Evolutionary conservation across 139 green algal species (phyloP), one percentile per base, ranked within the genome.

Genomic region (Trebouxia sp.): DNA sequence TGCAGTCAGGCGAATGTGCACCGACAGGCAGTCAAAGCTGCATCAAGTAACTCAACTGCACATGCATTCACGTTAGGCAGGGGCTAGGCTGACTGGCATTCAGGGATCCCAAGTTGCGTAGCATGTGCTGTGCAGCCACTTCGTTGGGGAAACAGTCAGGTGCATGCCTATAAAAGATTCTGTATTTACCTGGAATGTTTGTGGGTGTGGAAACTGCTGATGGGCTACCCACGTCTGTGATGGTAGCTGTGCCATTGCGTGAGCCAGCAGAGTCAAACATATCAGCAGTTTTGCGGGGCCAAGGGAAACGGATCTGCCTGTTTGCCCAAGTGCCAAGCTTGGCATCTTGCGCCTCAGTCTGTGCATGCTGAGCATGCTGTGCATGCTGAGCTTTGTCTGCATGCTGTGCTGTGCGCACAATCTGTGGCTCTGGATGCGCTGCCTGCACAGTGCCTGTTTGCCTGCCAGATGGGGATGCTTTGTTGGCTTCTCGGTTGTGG

Each of bases 291-390:
- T 53, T 51, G 26, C 43, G 41, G 0, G 69, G 14, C 69, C 69
- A 77, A 0, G 69, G 69, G 4, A 77, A 77, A 10, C 69, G 24
- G 24, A 53, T 77, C 69, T 77, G 69, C 42, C 69, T 55, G 20
- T 53, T n/a, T 6, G 69, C 69, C 69, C 69, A 77, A 3, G 69
- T 77, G 41, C 69, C 69, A 10, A 77, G n/a, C 12, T 24, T 53
- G 26, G 69, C 41, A 24, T 77, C 41, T 10, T 77, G 41, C 24
- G 17, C 69, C 53, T 77, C 39, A 56, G 41, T 56, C 26, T 24
- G 32, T 30, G 12, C 3, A n/a, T 15, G 4, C 62, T 72, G n/a
- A 4, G 62, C 6, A 1, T 24, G 11, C 4, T 26, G 2, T 43
- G 62, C 62, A 45, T 35, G 14, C 62, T 72, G 62, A 43, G 6